Evolutionary conservation across 345 rosid species (phyloP), one percentile per base, ranked within the genome.

Genomic region (Lepidium africanum): DNA sequence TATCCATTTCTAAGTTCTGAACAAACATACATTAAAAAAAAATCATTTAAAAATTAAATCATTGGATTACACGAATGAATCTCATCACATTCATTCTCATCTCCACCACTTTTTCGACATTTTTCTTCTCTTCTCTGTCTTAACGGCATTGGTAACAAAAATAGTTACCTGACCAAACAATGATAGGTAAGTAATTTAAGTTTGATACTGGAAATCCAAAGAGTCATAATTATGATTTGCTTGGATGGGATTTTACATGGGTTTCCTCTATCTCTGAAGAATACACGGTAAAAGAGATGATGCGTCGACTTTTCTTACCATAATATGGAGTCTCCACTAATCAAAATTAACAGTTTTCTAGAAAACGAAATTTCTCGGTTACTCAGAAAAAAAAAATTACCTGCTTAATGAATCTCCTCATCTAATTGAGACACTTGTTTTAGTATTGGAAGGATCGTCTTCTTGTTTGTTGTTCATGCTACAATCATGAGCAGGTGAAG

Each of bases 401-500:
- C 41, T 63, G 41, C 47, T 70, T 10, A 61, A 52, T 17, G 5
- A n/a, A 17, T 6, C 43, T 16, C 35, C 0, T 37, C 0, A 5
- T 25, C 21, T 40, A 14, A 9, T 13, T 43, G 36, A 59, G 52
- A 40, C 6, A 23, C 42, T 50, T n/a, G 33, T 35, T 35, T 5
- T 0, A 12, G n/a, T n/a, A n/a, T n/a, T 53, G 40, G 4, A 53
- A 25, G 13, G 39, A 23, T 60, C 23, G 23, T 21, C 27, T 25
- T 25, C 3, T 69, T 58, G 42, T 23, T 43, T 54, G 43, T 39
- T 48, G 45, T 19, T 55, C 77, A 65, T 73, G 77, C 77, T 50
- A 63, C 58, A 49, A 37, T 33, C 77, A 73, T 58, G 59, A 73
- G 77, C 77, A 73, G 76, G 72, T 73, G 72, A 73, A 73, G 25